Percentiles rank a stretch among this genome's conserved stretches.
phyloP scores from a whole-genome alignment of 2,329 filamentous ascomycete genomes.

The Amesomyces nigricolor region DNA sequence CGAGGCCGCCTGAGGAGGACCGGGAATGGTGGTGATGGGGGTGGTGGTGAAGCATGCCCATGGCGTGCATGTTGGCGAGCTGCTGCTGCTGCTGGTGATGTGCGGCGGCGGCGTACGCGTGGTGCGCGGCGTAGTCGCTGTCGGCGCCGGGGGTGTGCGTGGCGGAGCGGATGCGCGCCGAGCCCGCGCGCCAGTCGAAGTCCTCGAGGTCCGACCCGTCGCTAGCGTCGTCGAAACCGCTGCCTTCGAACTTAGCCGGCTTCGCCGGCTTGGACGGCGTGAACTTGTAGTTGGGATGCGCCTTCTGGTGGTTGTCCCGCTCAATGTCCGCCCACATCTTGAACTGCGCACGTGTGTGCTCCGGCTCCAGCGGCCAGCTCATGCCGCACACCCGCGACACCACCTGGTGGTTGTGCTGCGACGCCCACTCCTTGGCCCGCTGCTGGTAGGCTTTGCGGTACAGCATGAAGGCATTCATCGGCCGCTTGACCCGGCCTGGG shows the following conservation, averaged over 20 bases:
- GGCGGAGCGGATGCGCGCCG: constrained; percentile 28
- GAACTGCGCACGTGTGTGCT: constrained; percentile 68
- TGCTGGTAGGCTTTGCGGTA: constrained; percentile 92
- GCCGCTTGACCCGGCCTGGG: constrained; percentile 73
- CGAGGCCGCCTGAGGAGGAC: constrained; percentile 27
- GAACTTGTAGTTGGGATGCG: constrained; percentile 92
- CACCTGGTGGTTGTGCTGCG: constrained; percentile 87
- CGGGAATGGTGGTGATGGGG: too few species aligned
- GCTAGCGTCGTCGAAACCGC: constrained; percentile 33
- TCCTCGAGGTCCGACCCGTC: constrained; percentile 44
- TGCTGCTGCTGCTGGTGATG: constrained; percentile 11
- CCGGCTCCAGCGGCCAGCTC: constrained; percentile 78
- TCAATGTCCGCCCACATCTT: constrained; percentile 74
- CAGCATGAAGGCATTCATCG: constrained; percentile 98
- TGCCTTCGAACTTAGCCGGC: constrained; percentile 31
- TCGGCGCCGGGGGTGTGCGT: constrained; percentile 31
- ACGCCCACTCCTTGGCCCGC: constrained; percentile 72
- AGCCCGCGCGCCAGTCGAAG: constrained; percentile 37
- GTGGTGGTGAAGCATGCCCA: constrained; percentile 16
- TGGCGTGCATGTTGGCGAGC: constrained; percentile 12
- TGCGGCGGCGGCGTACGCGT: constrained; percentile 15
- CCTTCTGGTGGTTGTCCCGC: constrained; percentile 74
- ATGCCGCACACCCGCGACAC: constrained; percentile 82
- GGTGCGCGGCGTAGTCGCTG: constrained; percentile 28
- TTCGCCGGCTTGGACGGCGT: constrained; percentile 67